These are phyloP conservation scores for Solanum infundibuliforme DNA, from an alignment of 257 asterid genomes.

Conservation along the genomic window DNA sequence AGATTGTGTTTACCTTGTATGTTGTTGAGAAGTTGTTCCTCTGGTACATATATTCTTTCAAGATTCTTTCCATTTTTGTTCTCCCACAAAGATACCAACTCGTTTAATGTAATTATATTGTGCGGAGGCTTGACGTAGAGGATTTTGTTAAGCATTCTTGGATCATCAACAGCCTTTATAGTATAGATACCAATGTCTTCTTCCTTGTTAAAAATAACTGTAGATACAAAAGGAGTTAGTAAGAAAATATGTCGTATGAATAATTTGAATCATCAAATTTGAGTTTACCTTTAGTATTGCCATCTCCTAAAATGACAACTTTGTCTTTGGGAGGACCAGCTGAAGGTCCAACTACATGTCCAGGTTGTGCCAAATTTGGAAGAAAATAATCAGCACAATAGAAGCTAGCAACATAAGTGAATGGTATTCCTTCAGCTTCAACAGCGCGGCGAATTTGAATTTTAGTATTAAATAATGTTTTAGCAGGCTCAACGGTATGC, in stretches of 20 bases:
- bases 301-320: not conserved
- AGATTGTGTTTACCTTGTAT: conserved; percentile 31
- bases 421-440: conserved; percentile 20
- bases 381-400: not conserved
- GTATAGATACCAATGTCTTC: conserved; percentile 47
- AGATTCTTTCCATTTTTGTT: conserved; percentile 56
- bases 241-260: not conserved
- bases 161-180: conserved; percentile 59
- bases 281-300: not conserved
- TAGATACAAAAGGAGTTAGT: not conserved
- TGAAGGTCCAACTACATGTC: too few relatives aligned
- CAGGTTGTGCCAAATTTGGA: not conserved
- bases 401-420: not conserved
- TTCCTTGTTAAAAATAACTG: conserved; percentile 54
- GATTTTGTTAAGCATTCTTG: conserved; percentile 49
- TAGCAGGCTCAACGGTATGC: conserved; percentile 48
- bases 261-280: not conserved
- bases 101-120: conserved; percentile 41
- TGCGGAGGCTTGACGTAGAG: conserved; percentile 46
- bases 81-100: conserved; percentile 61
- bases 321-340: not conserved
- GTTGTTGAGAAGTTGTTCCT: conserved; percentile 46
- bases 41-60: conserved; percentile 36
- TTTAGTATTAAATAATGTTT: conserved; percentile 23
- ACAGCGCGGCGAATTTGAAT: conserved; percentile 30